phyloP scores from a whole-genome alignment of 305 asterid genomes.

The Petunia hybrid region DNA sequence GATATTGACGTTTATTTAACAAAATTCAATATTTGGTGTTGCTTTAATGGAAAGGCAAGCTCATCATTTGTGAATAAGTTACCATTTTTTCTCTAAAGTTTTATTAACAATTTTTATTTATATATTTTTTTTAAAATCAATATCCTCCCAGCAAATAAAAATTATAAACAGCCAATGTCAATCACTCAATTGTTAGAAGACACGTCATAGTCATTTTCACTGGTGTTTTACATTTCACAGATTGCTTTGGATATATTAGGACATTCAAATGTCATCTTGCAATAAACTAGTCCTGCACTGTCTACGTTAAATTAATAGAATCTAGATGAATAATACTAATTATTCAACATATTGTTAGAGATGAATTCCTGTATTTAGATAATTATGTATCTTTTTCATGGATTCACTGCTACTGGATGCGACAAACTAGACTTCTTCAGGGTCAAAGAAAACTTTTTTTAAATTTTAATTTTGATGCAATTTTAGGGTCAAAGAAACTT shows the following conservation, averaged over 20 bases:
- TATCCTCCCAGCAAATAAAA: neutral
- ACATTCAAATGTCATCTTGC: constrained; percentile 20
- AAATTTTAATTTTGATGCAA: no score
- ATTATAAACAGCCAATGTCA: constrained; percentile 1
- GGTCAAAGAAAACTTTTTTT: neutral
- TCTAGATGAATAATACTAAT: constrained; percentile 18
- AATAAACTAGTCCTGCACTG: constrained; percentile 20
- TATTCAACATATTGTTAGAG: neutral
- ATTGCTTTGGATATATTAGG: neutral
- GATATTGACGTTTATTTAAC: neutral
- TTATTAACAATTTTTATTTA: constrained; percentile 23
- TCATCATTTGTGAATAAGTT: neutral
- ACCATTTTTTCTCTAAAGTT: neutral
- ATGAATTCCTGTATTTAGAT: constrained; percentile 9
- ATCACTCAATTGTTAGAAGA: constrained; percentile 1
- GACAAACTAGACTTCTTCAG: constrained; percentile 11
- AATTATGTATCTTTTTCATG: constrained; percentile 7
- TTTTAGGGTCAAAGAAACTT: no score
- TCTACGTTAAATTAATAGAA: neutral
- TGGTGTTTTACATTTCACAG: neutral
- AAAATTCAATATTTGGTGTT: neutral
- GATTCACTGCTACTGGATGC: constrained; percentile 3
- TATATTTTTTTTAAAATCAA: neutral
- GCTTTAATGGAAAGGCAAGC: constrained; percentile 19
- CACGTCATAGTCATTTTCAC: constrained; percentile 1